Percentiles rank a stretch among this genome's conserved stretches.
Evolutionary conservation across 106 monocot species (phyloP).

Genomic region (Posidonia australis): DNA sequence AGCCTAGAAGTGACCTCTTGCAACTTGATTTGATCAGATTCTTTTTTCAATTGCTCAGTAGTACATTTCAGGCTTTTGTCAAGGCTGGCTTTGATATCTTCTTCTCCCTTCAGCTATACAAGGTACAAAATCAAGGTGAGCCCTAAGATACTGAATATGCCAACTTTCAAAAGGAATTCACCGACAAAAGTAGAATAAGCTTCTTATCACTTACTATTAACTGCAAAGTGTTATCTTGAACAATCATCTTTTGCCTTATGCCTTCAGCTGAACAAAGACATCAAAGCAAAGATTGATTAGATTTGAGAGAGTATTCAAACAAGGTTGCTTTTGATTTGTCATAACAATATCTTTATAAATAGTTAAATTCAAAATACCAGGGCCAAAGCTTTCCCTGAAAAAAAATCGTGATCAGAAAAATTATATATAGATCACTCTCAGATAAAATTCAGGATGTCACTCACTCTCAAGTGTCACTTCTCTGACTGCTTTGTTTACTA

Average conservation of each 20-base stretch:
- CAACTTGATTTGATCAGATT: slow-evolving; percentile 37
- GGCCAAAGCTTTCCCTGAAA: too few relatives aligned
- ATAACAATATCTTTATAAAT: background rate
- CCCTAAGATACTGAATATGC: background rate
- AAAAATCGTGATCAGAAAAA: background rate
- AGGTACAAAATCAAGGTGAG: slow-evolving; percentile 10
- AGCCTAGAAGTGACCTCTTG: slow-evolving; percentile 40
- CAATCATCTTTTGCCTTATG: slow-evolving; percentile 60
- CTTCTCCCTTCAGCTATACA: slow-evolving; percentile 65
- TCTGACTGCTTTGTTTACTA: slow-evolving; percentile 64
- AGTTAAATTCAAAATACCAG: too few relatives aligned
- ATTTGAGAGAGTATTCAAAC: background rate
- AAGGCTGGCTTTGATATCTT: slow-evolving; percentile 57
- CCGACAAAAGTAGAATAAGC: background rate
- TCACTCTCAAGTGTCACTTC: slow-evolving; percentile 80
- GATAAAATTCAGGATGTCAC: slow-evolving; percentile 4
- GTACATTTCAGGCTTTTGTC: slow-evolving; percentile 45
- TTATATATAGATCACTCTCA: background rate
- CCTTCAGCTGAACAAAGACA: slow-evolving; percentile 45
- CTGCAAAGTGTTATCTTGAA: slow-evolving; percentile 55
- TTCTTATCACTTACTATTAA: slow-evolving; percentile 41
- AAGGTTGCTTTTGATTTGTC: background rate
- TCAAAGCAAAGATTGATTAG: background rate
- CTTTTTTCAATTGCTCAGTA: slow-evolving; percentile 36
- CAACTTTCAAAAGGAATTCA: background rate